A percentile compares a stretch with the other conserved stretches of the same genome.
Evolutionary conservation across 177 flowering plant species (phyloP).

Genomic region (Vitis hybrid): DNA sequence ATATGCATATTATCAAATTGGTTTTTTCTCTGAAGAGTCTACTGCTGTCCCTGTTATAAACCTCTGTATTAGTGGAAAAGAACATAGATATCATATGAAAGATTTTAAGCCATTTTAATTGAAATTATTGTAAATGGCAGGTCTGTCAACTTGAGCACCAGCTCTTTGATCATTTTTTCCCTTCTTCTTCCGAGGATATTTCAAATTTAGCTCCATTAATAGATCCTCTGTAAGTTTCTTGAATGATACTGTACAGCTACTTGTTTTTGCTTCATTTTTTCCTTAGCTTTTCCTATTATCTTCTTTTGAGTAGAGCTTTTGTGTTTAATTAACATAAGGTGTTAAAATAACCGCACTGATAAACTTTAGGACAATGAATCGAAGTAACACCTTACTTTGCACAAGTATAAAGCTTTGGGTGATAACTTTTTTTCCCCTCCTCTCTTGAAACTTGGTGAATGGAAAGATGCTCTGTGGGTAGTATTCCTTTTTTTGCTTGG

Average conservation of each 20-base stretch:
- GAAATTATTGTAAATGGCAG: conserved; percentile 42
- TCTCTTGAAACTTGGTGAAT: no score
- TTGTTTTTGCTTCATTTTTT: neutral
- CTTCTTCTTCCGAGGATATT: conserved; percentile 82
- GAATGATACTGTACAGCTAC: neutral
- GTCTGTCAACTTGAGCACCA: conserved; percentile 97
- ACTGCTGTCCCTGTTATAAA: neutral
- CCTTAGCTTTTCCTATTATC: neutral
- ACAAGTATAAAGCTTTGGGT: no score
- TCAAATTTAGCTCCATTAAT: conserved; percentile 82
- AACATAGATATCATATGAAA: neutral
- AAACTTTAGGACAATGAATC: no score
- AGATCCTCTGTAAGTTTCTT: conserved; percentile 84
- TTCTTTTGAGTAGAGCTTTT: neutral
- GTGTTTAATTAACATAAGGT: no score
- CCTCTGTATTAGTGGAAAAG: no score
- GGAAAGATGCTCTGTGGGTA: no score
- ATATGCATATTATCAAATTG: no score
- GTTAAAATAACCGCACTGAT: no score
- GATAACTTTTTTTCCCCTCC: no score
- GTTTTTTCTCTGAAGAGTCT: no score
- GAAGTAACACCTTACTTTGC: no score
- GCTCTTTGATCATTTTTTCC: conserved; percentile 90
- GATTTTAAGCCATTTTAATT: neutral
- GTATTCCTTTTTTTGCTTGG: no score